A percentile compares a stretch with the other conserved stretches of the same genome.
These are phyloP conservation scores for Penicillium sp. DNA, from an alignment of 2,329 filamentous ascomycete genomes.

Conservation along the genomic window DNA sequence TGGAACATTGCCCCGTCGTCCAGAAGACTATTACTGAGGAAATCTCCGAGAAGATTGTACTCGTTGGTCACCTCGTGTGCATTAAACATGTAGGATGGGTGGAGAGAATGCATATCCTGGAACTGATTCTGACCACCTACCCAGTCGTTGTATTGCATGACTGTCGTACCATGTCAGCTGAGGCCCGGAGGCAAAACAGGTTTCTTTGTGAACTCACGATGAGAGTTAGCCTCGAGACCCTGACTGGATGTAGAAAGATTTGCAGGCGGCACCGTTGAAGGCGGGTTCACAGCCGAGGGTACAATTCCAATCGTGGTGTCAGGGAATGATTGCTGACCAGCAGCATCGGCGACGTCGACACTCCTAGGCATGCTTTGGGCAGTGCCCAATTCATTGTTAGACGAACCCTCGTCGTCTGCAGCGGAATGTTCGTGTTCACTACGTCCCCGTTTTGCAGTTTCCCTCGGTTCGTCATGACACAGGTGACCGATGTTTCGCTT, in stretches of 20 bases:
- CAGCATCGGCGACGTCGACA: constrained; percentile 59
- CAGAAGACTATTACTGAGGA: constrained; percentile 84
- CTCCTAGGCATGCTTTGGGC: constrained; percentile 50
- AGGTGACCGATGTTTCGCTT: constrained; percentile 98
- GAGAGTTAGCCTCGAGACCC: constrained; percentile 62
- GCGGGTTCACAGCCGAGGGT: constrained; percentile 42
- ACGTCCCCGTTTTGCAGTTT: constrained; percentile 79
- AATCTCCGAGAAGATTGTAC: constrained; percentile 95
- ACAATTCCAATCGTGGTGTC: constrained; percentile 49
- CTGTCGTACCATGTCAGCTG: constrained; percentile 48
- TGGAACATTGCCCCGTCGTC: constrained; percentile 74
- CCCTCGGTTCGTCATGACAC: constrained; percentile 95
- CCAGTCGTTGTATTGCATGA: constrained; percentile 82
- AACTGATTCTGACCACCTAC: constrained; percentile 75
- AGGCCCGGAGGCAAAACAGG: constrained; percentile 6
- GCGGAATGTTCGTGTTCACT: constrained; percentile 56
- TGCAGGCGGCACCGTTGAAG: constrained; percentile 65
- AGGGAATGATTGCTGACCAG: constrained; percentile 43
- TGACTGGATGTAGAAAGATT: constrained; percentile 66
- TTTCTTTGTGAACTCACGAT: constrained; percentile 60
- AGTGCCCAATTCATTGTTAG: constrained; percentile 45
- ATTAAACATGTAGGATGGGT: constrained; percentile 92
- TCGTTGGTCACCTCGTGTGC: constrained; percentile 93
- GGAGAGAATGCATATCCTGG: constrained; percentile 91
- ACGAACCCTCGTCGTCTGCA: constrained; percentile 58